Conservation (phyloP, 805 yeast species). For the Torulaspora indica region DNA sequence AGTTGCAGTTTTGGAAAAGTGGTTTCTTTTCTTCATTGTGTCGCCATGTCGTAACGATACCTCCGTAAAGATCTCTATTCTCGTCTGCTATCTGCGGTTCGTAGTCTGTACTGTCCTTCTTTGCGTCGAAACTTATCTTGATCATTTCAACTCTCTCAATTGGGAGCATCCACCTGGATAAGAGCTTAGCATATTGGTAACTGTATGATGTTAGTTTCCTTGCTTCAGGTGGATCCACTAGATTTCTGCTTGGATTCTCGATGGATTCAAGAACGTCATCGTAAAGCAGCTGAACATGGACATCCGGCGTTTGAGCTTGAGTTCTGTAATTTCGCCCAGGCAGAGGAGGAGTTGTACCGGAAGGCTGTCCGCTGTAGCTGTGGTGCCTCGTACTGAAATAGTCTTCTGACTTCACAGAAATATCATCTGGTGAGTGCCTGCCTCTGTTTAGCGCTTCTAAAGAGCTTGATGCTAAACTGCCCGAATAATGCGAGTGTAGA, state of each 20-base stretch:
- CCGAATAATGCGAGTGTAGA: slow-evolving; percentile 18
- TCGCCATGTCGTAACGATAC: slow-evolving; percentile 22
- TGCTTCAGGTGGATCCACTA: slow-evolving; percentile 27
- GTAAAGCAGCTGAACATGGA: slow-evolving; percentile 26
- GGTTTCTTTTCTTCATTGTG: slow-evolving; percentile 4
- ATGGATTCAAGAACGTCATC: slow-evolving; percentile 29
- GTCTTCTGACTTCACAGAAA: slow-evolving; percentile 29
- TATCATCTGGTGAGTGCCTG: slow-evolving; percentile 13
- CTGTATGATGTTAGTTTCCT: slow-evolving; percentile 42
- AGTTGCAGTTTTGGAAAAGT: slow-evolving; percentile 48
- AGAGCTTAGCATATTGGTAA: slow-evolving; percentile 68
- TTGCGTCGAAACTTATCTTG: slow-evolving; percentile 43
- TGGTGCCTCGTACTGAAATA: slow-evolving; percentile 21
- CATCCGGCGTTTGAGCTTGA: slow-evolving; percentile 19
- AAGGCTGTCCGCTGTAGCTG: background rate
- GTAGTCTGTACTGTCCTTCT: slow-evolving; percentile 1
- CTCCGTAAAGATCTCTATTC: slow-evolving; percentile 13
- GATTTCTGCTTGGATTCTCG: slow-evolving; percentile 16
- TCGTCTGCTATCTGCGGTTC: slow-evolving; percentile 6
- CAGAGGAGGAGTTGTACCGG: slow-evolving; percentile 10
- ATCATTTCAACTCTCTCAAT: slow-evolving; percentile 72
- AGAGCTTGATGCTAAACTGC: slow-evolving; percentile 10
- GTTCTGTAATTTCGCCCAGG: slow-evolving; percentile 8
- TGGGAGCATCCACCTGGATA: slow-evolving; percentile 80
- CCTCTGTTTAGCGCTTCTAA: slow-evolving; percentile 3